Conservation (phyloP, 108 stramenopile genomes). For the Asterionellopsis glacialis region DNA sequence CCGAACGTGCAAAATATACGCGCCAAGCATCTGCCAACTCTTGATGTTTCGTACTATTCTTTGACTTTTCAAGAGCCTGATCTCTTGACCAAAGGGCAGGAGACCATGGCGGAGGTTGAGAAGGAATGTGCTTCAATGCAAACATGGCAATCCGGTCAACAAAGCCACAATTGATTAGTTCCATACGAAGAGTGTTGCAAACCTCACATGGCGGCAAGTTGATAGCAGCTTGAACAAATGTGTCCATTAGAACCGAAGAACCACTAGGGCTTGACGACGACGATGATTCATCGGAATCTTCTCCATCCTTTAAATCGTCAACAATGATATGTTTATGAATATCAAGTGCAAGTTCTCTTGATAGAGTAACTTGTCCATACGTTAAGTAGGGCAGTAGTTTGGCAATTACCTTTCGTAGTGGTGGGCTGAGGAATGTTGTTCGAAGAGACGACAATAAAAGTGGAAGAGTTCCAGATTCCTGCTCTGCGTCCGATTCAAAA, state of each 20-base stretch:
- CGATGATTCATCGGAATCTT: conserved; percentile 10
- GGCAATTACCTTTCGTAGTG: conserved; percentile 75
- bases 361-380: conserved; percentile 66
- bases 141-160: conserved; percentile 44
- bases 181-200: conserved; percentile 60
- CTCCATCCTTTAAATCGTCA: conserved; percentile 23
- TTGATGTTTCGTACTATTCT: neutral
- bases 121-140: conserved; percentile 47
- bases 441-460: conserved; percentile 65
- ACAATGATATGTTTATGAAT: conserved; percentile 60
- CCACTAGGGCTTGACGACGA: conserved; percentile 7
- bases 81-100: conserved; percentile 51
- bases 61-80: conserved; percentile 1
- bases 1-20: conserved; percentile 47
- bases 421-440: conserved; percentile 56
- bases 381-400: conserved; percentile 82
- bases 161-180: conserved; percentile 64
- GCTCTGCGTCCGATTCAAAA: conserved; percentile 22
- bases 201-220: conserved; percentile 69
- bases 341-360: conserved; percentile 55
- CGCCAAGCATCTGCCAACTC: conserved; percentile 38
- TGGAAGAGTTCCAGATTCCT: conserved; percentile 57
- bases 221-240: conserved; percentile 75
- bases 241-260: conserved; percentile 50
- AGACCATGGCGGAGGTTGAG: conserved; percentile 71